Conservation (phyloP, 73 alveolate species). For the Blepharisma stoltei region DNA sequence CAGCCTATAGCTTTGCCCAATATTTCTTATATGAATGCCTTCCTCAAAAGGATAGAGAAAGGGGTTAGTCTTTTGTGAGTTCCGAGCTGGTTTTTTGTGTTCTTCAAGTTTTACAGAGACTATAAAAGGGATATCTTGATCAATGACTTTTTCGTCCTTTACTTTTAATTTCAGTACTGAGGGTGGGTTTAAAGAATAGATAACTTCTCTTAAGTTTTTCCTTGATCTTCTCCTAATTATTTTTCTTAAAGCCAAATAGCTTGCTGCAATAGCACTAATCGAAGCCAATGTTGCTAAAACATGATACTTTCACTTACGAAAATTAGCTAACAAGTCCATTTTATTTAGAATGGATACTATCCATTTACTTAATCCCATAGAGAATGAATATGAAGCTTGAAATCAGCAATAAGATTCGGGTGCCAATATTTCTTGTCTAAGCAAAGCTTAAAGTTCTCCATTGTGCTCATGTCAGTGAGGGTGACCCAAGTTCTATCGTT, state of each 20-base stretch:
- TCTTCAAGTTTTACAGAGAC: conserved; percentile 6
- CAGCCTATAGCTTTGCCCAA: conserved; percentile 42
- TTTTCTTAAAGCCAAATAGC: no score
- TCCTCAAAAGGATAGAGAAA: conserved; percentile 61
- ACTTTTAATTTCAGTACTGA: neutral
- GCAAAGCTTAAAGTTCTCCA: neutral
- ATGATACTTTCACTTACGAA: no score
- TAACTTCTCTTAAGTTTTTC: neutral
- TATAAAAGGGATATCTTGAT: neutral
- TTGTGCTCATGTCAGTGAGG: neutral
- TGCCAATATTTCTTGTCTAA: neutral
- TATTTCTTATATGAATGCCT: conserved; percentile 40
- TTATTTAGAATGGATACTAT: no score
- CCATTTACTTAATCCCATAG: neutral
- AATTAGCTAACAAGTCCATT: no score
- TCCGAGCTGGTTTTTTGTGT: neutral
- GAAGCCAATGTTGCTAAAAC: no score
- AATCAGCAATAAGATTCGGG: conserved; percentile 6
- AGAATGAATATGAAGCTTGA: neutral
- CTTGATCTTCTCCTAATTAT: no score
- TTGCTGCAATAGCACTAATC: no score
- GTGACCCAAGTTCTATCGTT: conserved; percentile 5
- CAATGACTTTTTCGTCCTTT: neutral
- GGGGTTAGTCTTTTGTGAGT: neutral
- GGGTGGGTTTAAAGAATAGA: neutral